Evolutionary conservation across 345 rosid species (phyloP).

Genomic region (Sonneratia alba): DNA sequence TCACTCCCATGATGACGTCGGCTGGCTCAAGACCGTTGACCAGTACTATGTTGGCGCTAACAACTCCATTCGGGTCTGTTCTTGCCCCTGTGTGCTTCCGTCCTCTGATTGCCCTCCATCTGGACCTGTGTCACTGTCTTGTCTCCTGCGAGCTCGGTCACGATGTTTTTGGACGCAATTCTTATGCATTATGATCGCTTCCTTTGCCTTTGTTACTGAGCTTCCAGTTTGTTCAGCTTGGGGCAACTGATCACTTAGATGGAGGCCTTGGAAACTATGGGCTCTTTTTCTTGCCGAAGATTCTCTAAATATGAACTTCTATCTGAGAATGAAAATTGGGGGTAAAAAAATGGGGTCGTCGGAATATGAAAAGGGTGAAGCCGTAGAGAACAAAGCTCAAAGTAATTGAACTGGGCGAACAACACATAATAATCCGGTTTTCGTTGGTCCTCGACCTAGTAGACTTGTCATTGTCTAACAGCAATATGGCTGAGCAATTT

Average conservation of each 20-base stretch:
- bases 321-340: background rate
- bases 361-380: background rate
- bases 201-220: background rate
- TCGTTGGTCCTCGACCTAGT: too few relatives aligned
- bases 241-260: background rate
- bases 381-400: background rate
- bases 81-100: too few relatives aligned
- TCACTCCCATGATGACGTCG: conserved; percentile 93
- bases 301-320: too few relatives aligned
- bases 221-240: background rate
- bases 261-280: background rate
- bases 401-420: too few relatives aligned
- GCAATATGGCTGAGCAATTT: too few relatives aligned
- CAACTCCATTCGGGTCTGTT: conserved; percentile 67
- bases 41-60: conserved; percentile 89
- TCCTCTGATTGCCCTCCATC: background rate
- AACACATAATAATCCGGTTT: too few relatives aligned
- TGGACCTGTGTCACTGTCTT: background rate
- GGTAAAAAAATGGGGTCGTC: background rate
- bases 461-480: background rate
- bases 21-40: conserved; percentile 95
- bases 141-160: background rate
- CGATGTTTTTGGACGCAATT: background rate
- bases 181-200: background rate
- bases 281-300: background rate